phyloP scores from a whole-genome alignment of 257 asterid genomes.

The Nicotiana otophora region DNA sequence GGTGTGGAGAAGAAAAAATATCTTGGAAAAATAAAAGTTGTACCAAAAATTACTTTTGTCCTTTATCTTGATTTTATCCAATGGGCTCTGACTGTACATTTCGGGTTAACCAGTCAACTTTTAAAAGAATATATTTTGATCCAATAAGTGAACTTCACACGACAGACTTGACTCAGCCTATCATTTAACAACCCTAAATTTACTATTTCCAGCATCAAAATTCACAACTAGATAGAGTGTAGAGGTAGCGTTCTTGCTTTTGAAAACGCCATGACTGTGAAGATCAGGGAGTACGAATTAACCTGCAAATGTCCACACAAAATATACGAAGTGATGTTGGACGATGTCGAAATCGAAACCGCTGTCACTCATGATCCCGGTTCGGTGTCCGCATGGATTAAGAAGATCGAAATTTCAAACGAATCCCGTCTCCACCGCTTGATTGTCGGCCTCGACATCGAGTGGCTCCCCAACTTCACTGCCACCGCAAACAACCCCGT shows the following conservation, averaged over 20 bases:
- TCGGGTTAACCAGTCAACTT: too few relatives aligned
- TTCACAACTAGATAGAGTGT: neutral
- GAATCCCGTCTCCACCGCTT: constrained; percentile 12
- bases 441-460: constrained; percentile 44
- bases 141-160: too few relatives aligned
- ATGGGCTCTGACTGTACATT: too few relatives aligned
- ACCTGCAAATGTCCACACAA: constrained; percentile 12
- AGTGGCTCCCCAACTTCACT: constrained; percentile 42
- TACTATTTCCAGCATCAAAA: too few relatives aligned
- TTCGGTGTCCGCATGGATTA: constrained; percentile 34
- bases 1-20: too few relatives aligned
- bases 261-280: neutral
- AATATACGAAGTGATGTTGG: constrained; percentile 30
- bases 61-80: too few relatives aligned
- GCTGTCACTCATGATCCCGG: constrained; percentile 30
- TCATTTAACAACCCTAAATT: neutral
- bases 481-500: constrained; percentile 24
- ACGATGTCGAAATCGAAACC: constrained; percentile 25
- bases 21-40: too few relatives aligned
- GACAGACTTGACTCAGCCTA: too few relatives aligned
- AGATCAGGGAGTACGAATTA: neutral
- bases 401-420: constrained; percentile 16
- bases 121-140: too few relatives aligned
- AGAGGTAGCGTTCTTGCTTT: neutral
- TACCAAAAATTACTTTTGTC: too few relatives aligned